Base-by-base conservation (phyloP, 768 basidiomycete species). In the Xerocomus brunneocitrinus region DNA sequence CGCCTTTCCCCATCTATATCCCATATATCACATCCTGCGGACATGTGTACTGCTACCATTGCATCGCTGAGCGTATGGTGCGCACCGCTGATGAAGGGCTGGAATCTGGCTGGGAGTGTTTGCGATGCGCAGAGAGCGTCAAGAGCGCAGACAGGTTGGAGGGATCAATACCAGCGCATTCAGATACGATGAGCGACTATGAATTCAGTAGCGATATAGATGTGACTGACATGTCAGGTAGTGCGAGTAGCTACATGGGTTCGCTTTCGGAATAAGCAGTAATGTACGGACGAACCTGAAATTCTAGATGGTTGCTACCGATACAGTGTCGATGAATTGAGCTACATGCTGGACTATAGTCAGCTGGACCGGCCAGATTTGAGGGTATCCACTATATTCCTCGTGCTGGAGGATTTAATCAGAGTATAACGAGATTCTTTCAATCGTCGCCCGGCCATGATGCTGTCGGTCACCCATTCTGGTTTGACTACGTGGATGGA, bases 1-100 rank as follows among this genome's bases (percentile, higher is more conserved):
- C 80, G 24, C 79, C 83, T 4, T 75, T 83, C 62, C 87, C 91
- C 3, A 81, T 95, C 56, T 78, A 87, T 62, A 87, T 83, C 41
- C 86, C 95, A 0, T 98, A 95, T 65, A 71, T 87, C 47, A 84
- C 92, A 32, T 84, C 85, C 30, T 94, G 90, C 57, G 86, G 83
- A 7, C 92, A 97, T 65, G 67, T 81, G 13, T 99, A 95, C 72
- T 98, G 97, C 71, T 99, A 98, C 68, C 85, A 87, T 61, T 99
- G 97, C 70, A 77, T 98, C 39, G 81, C 91, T 13, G 89, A 90
- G 64, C 83, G 84, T 56, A 80, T 98, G 74, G 78, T 91, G 62
- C 83, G 79, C 34, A 79, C 79, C 5, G 83, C 81, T 4, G 86
- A 87, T 55, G 89, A 87, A 34, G 81, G 74, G 24, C 48, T 67